Percentiles rank a stretch among this genome's conserved stretches.
Evolutionary conservation across 2,329 filamentous ascomycete genomes (phyloP).

Genomic region (Xylariales sp.): DNA sequence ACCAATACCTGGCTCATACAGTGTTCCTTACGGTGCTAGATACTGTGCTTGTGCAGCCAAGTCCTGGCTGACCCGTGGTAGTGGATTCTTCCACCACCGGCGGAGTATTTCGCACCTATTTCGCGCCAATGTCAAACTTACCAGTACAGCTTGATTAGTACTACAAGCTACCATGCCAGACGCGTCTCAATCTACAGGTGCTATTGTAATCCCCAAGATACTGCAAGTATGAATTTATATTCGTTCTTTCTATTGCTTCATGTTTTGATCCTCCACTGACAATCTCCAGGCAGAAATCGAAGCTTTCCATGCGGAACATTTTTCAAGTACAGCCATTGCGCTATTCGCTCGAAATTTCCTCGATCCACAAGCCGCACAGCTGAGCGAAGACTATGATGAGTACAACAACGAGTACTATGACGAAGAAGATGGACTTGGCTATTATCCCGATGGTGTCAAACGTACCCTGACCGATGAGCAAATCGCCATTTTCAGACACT

Average conservation of each 20-base stretch:
- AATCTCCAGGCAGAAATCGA: conserved; percentile 51
- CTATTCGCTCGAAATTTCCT: conserved; percentile 44
- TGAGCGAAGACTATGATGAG: conserved; percentile 23
- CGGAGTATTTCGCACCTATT: too few relatives aligned
- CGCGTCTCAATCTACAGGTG: conserved; percentile 7
- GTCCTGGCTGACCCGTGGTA: too few relatives aligned
- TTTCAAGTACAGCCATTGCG: conserved; percentile 41
- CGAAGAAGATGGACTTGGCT: conserved; percentile 69
- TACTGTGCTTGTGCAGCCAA: too few relatives aligned
- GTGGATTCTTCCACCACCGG: too few relatives aligned
- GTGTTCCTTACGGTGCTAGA: too few relatives aligned
- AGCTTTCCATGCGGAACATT: conserved; percentile 57
- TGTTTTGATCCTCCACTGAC: too few relatives aligned
- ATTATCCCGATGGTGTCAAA: conserved; percentile 81
- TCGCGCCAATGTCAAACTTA: too few relatives aligned
- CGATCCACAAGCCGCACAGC: conserved; percentile 19
- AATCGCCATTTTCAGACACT: conserved; percentile 85
- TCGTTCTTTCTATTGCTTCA: too few relatives aligned
- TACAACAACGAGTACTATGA: conserved; percentile 36
- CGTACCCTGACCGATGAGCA: conserved; percentile 89
- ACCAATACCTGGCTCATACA: too few relatives aligned
- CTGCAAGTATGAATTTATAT: conserved; percentile 27
- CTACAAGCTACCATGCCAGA: too few relatives aligned
- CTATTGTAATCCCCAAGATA: conserved; percentile 27
- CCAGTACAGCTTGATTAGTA: too few relatives aligned